phyloP scores from a whole-genome alignment of 352 stramenopile genomes.

The Globisporangium megalacanthum region DNA sequence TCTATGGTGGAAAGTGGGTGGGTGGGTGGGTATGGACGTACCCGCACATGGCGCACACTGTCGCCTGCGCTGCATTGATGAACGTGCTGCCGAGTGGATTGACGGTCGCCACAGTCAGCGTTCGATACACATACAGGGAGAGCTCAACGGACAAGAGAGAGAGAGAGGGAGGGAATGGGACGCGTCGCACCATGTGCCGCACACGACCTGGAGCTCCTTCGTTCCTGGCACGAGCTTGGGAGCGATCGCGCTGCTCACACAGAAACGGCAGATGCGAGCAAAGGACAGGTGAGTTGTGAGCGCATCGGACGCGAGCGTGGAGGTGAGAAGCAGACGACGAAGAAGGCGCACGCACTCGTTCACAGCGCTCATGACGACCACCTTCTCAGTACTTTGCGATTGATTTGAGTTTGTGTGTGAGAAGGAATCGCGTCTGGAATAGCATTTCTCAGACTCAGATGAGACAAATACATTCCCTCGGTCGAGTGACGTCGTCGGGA shows the following conservation, averaged over 20 bases:
- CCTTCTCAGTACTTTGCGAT: too few relatives aligned
- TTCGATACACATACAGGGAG: background rate
- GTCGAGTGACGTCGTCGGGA: too few relatives aligned
- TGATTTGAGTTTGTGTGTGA: too few relatives aligned
- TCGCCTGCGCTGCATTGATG: constrained; percentile 51
- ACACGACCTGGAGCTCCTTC: constrained; percentile 52
- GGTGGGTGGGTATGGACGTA: constrained; percentile 16
- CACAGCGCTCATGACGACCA: background rate
- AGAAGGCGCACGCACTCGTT: background rate
- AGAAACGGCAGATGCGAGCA: background rate
- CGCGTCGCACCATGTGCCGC: constrained; percentile 40
- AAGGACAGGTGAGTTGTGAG: background rate
- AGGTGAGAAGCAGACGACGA: background rate
- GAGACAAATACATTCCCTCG: too few relatives aligned
- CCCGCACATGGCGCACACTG: constrained; percentile 67
- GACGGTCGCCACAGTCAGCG: background rate
- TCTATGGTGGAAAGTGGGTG: too few relatives aligned
- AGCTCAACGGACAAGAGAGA: background rate
- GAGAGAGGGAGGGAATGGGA: background rate
- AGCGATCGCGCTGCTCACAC: constrained; percentile 19
- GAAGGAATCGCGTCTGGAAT: too few relatives aligned
- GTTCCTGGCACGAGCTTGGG: constrained; percentile 55
- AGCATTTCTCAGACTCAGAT: too few relatives aligned
- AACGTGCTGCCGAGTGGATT: constrained; percentile 40
- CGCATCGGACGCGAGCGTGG: background rate